phyloP scores from a whole-genome alignment of 306 rosid species.

The Prunus kanzakura region DNA sequence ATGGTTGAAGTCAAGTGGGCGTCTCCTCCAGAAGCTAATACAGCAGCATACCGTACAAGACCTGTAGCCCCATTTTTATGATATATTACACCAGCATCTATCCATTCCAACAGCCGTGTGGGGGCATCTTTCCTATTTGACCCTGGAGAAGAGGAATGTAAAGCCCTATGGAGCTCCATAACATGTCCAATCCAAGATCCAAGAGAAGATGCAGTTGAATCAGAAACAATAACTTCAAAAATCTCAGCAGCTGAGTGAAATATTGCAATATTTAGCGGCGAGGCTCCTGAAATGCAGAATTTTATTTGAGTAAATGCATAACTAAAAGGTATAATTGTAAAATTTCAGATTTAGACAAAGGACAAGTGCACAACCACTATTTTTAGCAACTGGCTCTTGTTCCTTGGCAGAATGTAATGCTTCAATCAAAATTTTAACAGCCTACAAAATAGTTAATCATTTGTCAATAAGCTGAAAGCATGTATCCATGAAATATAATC shows the following conservation, averaged over 20 bases:
- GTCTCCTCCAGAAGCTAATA: conserved; percentile 94
- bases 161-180: conserved; percentile 78
- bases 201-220: conserved; percentile 81
- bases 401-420: conserved; percentile 73
- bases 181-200: conserved; percentile 91
- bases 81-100: conserved; percentile 90
- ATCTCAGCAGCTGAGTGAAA: conserved; percentile 97
- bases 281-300: conserved; percentile 61
- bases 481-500: conserved; percentile 13
- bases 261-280: conserved; percentile 77
- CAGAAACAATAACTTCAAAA: conserved; percentile 92
- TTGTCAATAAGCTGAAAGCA: conserved; percentile 15
- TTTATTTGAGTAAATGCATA: conserved; percentile 22
- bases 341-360: not conserved
- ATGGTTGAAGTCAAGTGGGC: conserved; percentile 77
- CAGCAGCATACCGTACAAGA: conserved; percentile 87
- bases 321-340: conserved; percentile 10
- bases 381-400: conserved; percentile 62
- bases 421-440: conserved; percentile 71
- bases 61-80: conserved; percentile 90
- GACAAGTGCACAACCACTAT: conserved; percentile 48
- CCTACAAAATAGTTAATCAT: conserved; percentile 46
- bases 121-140: conserved; percentile 98
- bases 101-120: conserved; percentile 91
- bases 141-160: conserved; percentile 90